Conservation (phyloP, 768 basidiomycete genomes). For the Leccinum aurantiacum region DNA sequence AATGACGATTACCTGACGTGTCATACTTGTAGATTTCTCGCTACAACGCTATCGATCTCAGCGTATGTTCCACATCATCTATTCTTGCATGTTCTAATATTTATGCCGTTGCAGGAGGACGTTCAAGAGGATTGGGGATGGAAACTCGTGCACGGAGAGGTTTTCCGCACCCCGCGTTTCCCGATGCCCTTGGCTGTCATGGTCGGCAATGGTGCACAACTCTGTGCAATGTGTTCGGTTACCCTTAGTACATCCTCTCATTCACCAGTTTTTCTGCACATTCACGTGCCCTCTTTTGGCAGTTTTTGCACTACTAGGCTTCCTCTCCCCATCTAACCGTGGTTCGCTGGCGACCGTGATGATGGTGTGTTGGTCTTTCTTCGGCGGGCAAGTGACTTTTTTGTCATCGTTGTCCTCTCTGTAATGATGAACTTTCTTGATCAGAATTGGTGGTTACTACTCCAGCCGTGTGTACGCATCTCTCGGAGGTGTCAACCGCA, state of each 20-base stretch:
- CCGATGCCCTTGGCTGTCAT: slow-evolving; percentile 80
- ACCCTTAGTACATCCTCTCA: slow-evolving; percentile 62
- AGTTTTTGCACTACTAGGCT: slow-evolving; percentile 92
- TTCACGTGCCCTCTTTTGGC: slow-evolving; percentile 8
- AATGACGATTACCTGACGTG: neutral
- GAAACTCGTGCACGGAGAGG: slow-evolving; percentile 96
- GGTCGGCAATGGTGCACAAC: slow-evolving; percentile 68
- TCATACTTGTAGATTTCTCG: slow-evolving; percentile 36
- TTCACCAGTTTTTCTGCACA: neutral
- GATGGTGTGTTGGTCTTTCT: slow-evolving; percentile 84
- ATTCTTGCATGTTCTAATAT: slow-evolving; percentile 2
- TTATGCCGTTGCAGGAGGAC: slow-evolving; percentile 60
- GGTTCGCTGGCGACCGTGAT: slow-evolving; percentile 80
- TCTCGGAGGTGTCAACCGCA: slow-evolving; percentile 66
- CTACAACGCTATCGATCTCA: slow-evolving; percentile 94
- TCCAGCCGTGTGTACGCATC: slow-evolving; percentile 82
- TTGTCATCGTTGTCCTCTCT: neutral
- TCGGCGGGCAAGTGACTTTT: slow-evolving; percentile 61
- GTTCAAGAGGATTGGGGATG: slow-evolving; percentile 98
- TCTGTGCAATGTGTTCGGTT: slow-evolving; percentile 80
- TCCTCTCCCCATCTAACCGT: slow-evolving; percentile 93
- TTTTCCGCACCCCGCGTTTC: slow-evolving; percentile 81
- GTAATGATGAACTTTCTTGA: neutral
- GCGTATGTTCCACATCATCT: slow-evolving; percentile 46
- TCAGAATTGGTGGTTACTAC: slow-evolving; percentile 83